phyloP scores from a whole-genome alignment of 495 filamentous ascomycete genomes.

The Penicillium steckii region DNA sequence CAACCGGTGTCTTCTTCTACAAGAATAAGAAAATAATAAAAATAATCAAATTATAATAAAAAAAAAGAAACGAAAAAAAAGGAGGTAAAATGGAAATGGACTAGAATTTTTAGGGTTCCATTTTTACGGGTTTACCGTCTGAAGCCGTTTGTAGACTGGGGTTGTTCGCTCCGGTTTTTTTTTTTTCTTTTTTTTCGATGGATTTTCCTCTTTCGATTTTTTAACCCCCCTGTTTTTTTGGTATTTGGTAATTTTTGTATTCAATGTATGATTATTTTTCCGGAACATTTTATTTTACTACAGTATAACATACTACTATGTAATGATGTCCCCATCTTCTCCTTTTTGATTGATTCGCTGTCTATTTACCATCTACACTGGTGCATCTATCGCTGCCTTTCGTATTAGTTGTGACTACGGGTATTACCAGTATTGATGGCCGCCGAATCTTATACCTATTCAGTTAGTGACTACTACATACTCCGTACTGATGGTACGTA shows the following conservation, averaged over 20 bases:
- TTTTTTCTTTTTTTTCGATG: slow-evolving; percentile 7
- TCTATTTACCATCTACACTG: neutral
- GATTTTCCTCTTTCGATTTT: slow-evolving; percentile 6
- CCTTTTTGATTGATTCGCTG: neutral
- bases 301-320: too few relatives aligned
- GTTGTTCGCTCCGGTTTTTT: slow-evolving; percentile 13
- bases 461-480: too few relatives aligned
- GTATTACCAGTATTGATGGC: too few relatives aligned
- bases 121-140: slow-evolving; percentile 19
- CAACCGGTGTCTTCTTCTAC: slow-evolving; percentile 1
- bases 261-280: slow-evolving; percentile 1
- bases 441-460: too few relatives aligned
- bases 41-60: neutral
- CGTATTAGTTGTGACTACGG: too few relatives aligned
- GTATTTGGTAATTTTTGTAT: slow-evolving; percentile 1
- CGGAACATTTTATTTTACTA: slow-evolving; percentile 5
- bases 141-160: slow-evolving; percentile 19
- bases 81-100: slow-evolving; percentile 2
- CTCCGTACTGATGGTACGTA: too few relatives aligned
- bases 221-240: neutral
- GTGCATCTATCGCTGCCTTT: too few relatives aligned
- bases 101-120: slow-evolving; percentile 29
- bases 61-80: slow-evolving; percentile 6
- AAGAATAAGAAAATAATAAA: neutral
- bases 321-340: slow-evolving; percentile 7